A percentile compares a stretch with the other conserved stretches of the same genome.
Evolutionary conservation across 106 monocot species (phyloP).

Genomic region (Triglochin maritima): DNA sequence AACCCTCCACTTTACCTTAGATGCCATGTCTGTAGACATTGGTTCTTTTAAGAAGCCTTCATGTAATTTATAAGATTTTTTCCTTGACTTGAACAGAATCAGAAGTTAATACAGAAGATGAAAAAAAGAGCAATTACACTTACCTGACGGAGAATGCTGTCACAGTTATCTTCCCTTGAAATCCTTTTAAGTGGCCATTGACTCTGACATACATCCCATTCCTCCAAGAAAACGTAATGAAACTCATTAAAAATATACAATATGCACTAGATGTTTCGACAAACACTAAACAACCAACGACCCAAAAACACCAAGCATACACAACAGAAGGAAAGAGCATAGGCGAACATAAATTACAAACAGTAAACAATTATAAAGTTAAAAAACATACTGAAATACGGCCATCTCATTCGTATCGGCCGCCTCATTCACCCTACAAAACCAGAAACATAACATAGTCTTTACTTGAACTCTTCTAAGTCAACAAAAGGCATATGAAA

Average conservation of each 20-base stretch:
- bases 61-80: too few species aligned
- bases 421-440: constrained; percentile 47
- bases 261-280: neutral
- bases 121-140: neutral
- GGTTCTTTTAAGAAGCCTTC: too few species aligned
- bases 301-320: neutral
- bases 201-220: constrained; percentile 53
- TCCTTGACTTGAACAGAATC: neutral
- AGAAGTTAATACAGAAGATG: neutral
- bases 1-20: too few species aligned
- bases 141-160: constrained; percentile 56
- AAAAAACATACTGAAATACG: constrained; percentile 30
- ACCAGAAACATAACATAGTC: neutral
- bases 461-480: neutral
- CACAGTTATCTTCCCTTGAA: constrained; percentile 44
- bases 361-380: neutral
- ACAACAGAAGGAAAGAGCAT: neutral
- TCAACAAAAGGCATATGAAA: neutral
- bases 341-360: neutral
- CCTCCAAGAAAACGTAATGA: constrained; percentile 16
- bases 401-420: constrained; percentile 48
- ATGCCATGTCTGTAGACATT: too few species aligned
- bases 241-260: neutral
- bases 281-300: neutral
- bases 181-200: constrained; percentile 52